Base-by-base conservation (phyloP, 2,329 filamentous ascomycete species). In the Dryadomyces quercus-mongolicae region DNA sequence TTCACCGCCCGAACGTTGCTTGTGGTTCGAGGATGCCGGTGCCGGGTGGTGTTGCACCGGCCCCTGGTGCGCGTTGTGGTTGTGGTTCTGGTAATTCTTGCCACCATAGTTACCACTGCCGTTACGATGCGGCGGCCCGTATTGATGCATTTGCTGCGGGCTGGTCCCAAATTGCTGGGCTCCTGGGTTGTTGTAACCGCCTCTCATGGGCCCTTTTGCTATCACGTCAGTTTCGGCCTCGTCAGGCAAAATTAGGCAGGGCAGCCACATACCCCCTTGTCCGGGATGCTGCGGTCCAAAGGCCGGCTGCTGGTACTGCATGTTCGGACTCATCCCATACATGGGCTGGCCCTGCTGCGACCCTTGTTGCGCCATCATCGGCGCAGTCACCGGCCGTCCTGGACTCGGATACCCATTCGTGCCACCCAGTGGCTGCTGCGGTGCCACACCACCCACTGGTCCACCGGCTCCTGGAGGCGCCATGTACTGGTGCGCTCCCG, bases 351-450 rank as follows among this genome's bases (percentile, higher is more conserved):
- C 90, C 67, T 95, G 91, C 64, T 96, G 92, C 31, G 91, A 96
- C 54, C 88, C 88, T 70, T 95, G 89, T 60, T 91, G 91, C 63
- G 85, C 87, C 92, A 97, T 97, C 84, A 94, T 89, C 2, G 88
- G 85, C 13, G 93, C 88, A 20, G 74, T 67, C 31, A 57, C 57
- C 1, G 84, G 83, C 49, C 90, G 81, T 55, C 88, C 84, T 1
- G 92, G 92, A 65, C 92, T 96, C n/a, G 89, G 87, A 64, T 88
- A 95, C 16, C 89, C 88, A 61, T 84, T 86, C 8, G 80, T 76
- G 46, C 80, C 86, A 20, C 85, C 81, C 54, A 82, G 77, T 9
- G 72, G 68, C 60, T 81, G 80, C 31, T 77, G 79, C 18, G 76
- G 75, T 3, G 56, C 50, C 5, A 55, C 55, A 12, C 54, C 53